Base-by-base conservation (phyloP, 768 basidiomycete genomes). In the Collybia sordida region DNA sequence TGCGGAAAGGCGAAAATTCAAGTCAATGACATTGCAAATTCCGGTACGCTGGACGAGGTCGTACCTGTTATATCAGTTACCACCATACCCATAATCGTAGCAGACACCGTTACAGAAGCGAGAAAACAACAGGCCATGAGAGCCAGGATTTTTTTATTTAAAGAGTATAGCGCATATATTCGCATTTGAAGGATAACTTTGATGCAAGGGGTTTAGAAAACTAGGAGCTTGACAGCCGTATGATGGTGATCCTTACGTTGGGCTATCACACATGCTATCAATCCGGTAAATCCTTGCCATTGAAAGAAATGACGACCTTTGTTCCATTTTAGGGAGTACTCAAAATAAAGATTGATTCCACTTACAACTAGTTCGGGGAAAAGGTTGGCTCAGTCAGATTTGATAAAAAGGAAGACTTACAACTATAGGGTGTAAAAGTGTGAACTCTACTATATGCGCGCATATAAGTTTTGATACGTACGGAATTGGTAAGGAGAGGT, bases 281-380 rank as follows among this genome's bases (percentile, higher is more conserved):
- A 57, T 8, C 82, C 82, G 1, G 81, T 81, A 72, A 78, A 80
- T 18, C 81, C 81, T 72, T 83, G 81, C 81, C 83, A 83, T 54
- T 64, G 68, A 55, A 79, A 80, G 65, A 78, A 82, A 14, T 47
- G 55, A 9, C 64, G 56, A 57, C 80, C 78, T 78, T 40, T 12
- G 21, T 21, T 34, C 5, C 1, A 4, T 1, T 17, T 44, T 17
- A 35, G 21, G 12, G 3, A 12, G 8, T 8, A 15, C 25, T 18
- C 34, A 14, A 12, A 35, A n/a, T 18, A 34, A 18, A 12, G n/a
- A 17, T 6, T 49, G 12, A 4, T 17, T 31, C 3, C 17, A 52
- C 67, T 45, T 42, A 69, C 67, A 67, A 53, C 65, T 69, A 36
- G 19, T 39, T 12, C 45, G 31, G 41, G 34, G 8, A 28, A 34